A percentile compares a stretch with the other conserved stretches of the same genome.
Evolutionary conservation across 2,329 filamentous ascomycete genomes (phyloP).

Genomic region (Phialophora verrucosa): DNA sequence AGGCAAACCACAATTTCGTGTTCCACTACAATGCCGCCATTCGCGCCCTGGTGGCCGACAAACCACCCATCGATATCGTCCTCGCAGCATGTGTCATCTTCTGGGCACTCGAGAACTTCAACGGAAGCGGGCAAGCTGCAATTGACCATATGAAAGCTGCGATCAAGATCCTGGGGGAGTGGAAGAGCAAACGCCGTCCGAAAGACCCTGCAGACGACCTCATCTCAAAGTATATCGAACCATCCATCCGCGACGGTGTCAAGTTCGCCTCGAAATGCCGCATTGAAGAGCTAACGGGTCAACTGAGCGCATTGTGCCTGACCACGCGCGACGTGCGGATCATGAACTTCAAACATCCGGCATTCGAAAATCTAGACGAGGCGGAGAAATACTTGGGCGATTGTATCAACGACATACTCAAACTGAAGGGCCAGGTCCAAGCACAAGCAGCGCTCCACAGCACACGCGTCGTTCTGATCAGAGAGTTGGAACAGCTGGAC

Average conservation of each 20-base stretch:
- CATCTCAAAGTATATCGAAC: slow-evolving; percentile 32
- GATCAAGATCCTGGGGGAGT: slow-evolving; percentile 33
- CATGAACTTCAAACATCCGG: slow-evolving; percentile 18
- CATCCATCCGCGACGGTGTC: slow-evolving; percentile 26
- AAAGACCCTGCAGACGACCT: slow-evolving; percentile 25
- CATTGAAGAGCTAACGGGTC: slow-evolving; percentile 15
- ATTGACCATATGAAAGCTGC: slow-evolving; percentile 33
- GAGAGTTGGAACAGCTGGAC: slow-evolving; percentile 21
- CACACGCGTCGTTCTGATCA: slow-evolving; percentile 9
- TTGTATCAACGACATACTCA: slow-evolving; percentile 23
- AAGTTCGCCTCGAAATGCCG: slow-evolving; percentile 20
- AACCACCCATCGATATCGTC: slow-evolving; percentile 31
- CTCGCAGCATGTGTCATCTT: slow-evolving; percentile 31
- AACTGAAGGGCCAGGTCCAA: slow-evolving; percentile 4
- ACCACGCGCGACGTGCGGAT: slow-evolving; percentile 23
- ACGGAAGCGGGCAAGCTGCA: slow-evolving; percentile 23
- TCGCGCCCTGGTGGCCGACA: slow-evolving; percentile 22
- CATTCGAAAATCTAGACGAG: slow-evolving; percentile 23
- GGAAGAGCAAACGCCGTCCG: slow-evolving; percentile 26
- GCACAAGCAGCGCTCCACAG: slow-evolving; percentile 6
- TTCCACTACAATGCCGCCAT: slow-evolving; percentile 33
- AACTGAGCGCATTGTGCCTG: slow-evolving; percentile 23
- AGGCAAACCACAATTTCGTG: slow-evolving; percentile 25
- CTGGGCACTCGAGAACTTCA: slow-evolving; percentile 33
- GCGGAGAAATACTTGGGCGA: slow-evolving; percentile 23